Evolutionary conservation across 108 stramenopile genomes (phyloP).

Genomic region (Cafeteria roenbergensis): DNA sequence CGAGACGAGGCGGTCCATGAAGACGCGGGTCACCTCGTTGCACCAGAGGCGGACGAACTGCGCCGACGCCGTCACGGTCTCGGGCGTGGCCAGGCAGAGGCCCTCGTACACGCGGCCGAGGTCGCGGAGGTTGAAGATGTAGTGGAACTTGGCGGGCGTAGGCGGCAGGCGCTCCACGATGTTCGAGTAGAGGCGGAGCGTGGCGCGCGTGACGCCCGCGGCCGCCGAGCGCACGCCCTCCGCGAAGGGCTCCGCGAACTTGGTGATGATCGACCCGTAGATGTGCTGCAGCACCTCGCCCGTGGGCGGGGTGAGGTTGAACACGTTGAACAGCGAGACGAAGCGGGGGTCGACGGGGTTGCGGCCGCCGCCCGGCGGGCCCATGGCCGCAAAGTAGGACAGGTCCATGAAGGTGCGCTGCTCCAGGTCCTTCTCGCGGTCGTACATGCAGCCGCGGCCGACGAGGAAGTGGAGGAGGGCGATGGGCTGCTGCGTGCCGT

Average conservation of each 20-base stretch:
- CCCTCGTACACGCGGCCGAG: conserved; percentile 55
- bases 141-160: conserved; percentile 58
- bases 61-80: conserved; percentile 18
- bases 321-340: conserved; percentile 50
- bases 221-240: conserved; percentile 38
- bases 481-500: conserved; percentile 61
- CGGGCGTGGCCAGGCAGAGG: conserved; percentile 48
- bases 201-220: conserved; percentile 32
- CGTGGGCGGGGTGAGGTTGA: conserved; percentile 48
- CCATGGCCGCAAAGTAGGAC: conserved; percentile 57
- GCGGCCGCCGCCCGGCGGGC: conserved; percentile 55
- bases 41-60: conserved; percentile 45
- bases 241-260: conserved; percentile 21
- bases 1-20: conserved; percentile 44
- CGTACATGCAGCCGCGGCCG: conserved; percentile 43
- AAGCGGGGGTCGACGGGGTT: conserved; percentile 57
- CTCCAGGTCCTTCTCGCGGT: conserved; percentile 51
- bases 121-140: conserved; percentile 58
- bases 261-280: conserved; percentile 39
- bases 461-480: conserved; percentile 48
- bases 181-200: conserved; percentile 34
- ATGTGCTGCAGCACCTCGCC: conserved; percentile 36
- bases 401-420: conserved; percentile 46
- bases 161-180: conserved; percentile 48
- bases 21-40: conserved; percentile 50